phyloP scores from a whole-genome alignment of 2,329 filamentous ascomycete species.

The Diaporthe eres region DNA sequence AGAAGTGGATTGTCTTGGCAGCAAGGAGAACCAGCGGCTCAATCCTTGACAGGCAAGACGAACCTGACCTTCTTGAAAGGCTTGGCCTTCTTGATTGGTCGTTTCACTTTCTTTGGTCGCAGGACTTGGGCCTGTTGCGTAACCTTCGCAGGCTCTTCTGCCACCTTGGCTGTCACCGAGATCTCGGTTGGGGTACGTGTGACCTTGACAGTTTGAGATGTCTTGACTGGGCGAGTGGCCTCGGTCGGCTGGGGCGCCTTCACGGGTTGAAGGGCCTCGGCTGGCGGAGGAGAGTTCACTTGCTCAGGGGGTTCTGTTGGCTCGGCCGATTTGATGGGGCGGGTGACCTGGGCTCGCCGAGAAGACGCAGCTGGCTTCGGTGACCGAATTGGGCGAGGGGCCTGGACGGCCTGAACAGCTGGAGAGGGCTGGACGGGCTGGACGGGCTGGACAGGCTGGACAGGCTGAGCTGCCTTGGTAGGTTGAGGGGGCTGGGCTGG shows the following conservation, averaged over 20 bases:
- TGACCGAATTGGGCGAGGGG: constrained; percentile 2
- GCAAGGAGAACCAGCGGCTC: neutral
- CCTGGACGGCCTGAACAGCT: constrained; percentile 3
- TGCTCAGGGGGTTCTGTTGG: neutral
- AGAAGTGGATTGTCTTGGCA: neutral
- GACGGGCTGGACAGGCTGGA: neutral
- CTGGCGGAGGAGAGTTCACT: constrained; percentile 11
- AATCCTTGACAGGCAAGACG: constrained; percentile 2
- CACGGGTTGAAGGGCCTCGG: constrained; percentile 31
- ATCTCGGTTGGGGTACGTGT: neutral
- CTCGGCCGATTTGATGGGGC: constrained; percentile 25
- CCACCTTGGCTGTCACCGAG: neutral
- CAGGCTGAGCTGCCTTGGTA: neutral
- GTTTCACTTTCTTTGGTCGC: constrained; percentile 54
- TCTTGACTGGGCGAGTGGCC: constrained; percentile 24
- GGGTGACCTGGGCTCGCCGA: constrained; percentile 12
- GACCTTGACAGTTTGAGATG: constrained; percentile 17
- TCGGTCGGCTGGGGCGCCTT: constrained; percentile 20
- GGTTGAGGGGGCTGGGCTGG: neutral
- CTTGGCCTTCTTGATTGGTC: constrained; percentile 50
- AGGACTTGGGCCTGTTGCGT: neutral
- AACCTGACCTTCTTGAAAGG: constrained; percentile 26
- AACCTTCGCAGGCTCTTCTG: neutral
- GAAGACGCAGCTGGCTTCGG: constrained; percentile 18
- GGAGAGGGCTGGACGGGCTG: constrained; percentile 2